Percentiles rank a stretch among this genome's conserved stretches.
Conservation (phyloP, 352 stramenopile genomes). For the Phytophthora capsici region DNA sequence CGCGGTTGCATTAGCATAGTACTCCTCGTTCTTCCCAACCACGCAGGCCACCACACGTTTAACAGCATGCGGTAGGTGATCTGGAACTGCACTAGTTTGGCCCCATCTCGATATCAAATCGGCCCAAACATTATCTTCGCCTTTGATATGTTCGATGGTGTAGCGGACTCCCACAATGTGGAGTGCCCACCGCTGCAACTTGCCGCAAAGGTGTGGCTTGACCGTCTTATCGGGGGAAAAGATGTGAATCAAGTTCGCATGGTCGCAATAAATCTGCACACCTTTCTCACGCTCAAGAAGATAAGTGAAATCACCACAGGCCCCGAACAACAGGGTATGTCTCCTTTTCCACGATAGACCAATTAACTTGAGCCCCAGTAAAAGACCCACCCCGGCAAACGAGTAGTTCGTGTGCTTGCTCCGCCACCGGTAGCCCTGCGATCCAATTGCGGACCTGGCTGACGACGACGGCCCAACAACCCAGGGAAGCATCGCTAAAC, state of each 20-base stretch:
- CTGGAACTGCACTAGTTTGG: no score
- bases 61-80: no score
- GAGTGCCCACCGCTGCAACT: constrained; percentile 4
- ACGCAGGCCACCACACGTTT: no score
- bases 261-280: constrained; percentile 14
- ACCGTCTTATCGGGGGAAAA: background rate
- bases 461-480: background rate
- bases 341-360: constrained; percentile 11
- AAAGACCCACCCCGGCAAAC: background rate
- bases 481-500: background rate
- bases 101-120: constrained; percentile 9
- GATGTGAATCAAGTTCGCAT: constrained; percentile 19
- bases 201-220: constrained; percentile 1
- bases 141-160: constrained; percentile 2
- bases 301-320: background rate
- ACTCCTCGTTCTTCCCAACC: background rate
- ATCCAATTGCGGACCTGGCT: background rate
- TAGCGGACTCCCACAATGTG: background rate
- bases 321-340: background rate
- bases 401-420: background rate
- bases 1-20: background rate
- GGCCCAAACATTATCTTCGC: background rate
- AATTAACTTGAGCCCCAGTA: constrained; percentile 1
- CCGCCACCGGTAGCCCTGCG: background rate
- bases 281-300: constrained; percentile 1